These are phyloP conservation scores for Venturia carpophila DNA, from an alignment of 2,329 filamentous ascomycete species.

Conservation along the genomic window DNA sequence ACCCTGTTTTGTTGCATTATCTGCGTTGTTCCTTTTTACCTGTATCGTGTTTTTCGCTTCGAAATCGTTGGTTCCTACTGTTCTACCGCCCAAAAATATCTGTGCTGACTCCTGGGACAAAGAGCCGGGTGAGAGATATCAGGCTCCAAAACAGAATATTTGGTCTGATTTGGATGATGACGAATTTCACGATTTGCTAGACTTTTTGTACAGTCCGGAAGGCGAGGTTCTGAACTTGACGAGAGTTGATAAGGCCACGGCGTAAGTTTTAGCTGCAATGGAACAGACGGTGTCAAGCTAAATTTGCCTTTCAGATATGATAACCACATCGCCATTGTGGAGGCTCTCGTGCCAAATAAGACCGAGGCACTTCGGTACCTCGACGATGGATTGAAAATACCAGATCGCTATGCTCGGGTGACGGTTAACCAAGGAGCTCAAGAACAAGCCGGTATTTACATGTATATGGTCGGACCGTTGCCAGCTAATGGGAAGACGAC, in stretches of 20 bases:
- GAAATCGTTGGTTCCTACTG: background rate
- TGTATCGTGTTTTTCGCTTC: background rate
- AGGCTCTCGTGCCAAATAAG: conserved; percentile 35
- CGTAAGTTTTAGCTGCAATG: background rate
- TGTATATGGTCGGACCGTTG: conserved; percentile 45
- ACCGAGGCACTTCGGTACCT: conserved; percentile 40
- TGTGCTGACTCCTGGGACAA: background rate
- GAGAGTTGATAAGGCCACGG: conserved; percentile 4
- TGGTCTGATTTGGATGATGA: conserved; percentile 16
- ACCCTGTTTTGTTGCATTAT: background rate
- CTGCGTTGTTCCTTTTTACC: background rate
- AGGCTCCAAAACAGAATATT: conserved; percentile 17
- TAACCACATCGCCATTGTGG: conserved; percentile 26
- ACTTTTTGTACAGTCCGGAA: conserved; percentile 11
- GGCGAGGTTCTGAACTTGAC: conserved; percentile 12
- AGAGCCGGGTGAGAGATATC: background rate
- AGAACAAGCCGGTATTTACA: conserved; percentile 37
- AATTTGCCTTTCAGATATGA: conserved; percentile 22
- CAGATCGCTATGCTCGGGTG: conserved; percentile 39
- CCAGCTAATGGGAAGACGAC: conserved; percentile 32
- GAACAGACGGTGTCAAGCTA: conserved; percentile 13
- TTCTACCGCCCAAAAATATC: background rate
- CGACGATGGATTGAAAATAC: conserved; percentile 29
- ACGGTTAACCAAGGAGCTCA: conserved; percentile 41
- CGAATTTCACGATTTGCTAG: conserved; percentile 16